A percentile compares a stretch with the other conserved stretches of the same genome.
Evolutionary conservation across 352 stramenopile species (phyloP).

Genomic region (Pythium myriotylum): DNA sequence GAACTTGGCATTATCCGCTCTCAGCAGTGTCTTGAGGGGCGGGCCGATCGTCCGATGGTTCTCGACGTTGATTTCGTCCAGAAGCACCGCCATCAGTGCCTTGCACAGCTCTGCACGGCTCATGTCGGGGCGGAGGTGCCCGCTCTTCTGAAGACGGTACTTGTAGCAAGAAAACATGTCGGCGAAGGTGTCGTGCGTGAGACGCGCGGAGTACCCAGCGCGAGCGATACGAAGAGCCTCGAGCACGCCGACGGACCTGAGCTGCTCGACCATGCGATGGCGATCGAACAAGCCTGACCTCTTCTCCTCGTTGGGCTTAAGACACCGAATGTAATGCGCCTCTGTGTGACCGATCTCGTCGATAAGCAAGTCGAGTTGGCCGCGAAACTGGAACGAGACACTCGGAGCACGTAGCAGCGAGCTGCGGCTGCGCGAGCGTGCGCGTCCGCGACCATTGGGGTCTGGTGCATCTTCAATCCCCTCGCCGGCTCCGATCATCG

Average conservation of each 20-base stretch:
- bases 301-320: conserved; percentile 98
- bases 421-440: conserved; percentile 23
- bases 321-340: conserved; percentile 98
- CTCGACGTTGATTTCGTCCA: conserved; percentile 25
- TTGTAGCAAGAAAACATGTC: conserved; percentile 73
- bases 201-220: conserved; percentile 95
- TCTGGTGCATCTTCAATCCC: conserved; percentile 43
- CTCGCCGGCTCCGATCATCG: conserved; percentile 55
- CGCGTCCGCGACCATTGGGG: conserved; percentile 11
- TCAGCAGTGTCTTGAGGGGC: conserved; percentile 27
- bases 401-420: conserved; percentile 69
- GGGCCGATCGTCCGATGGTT: conserved; percentile 14
- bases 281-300: conserved; percentile 64
- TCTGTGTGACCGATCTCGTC: conserved; percentile 93
- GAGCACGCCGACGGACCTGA: conserved; percentile 96
- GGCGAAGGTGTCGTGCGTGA: conserved; percentile 92
- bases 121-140: conserved; percentile 1
- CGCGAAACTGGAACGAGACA: conserved; percentile 92
- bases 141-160: conserved; percentile 31
- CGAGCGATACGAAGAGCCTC: conserved; percentile 95
- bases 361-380: conserved; percentile 94
- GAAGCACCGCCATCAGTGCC: conserved; percentile 25
- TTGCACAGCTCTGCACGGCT: conserved; percentile 24
- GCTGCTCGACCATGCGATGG: conserved; percentile 95
- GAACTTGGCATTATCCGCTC: conserved; percentile 30